Evolutionary conservation across 2,329 filamentous ascomycete genomes (phyloP).

Genomic region (Clonostachys sp.): DNA sequence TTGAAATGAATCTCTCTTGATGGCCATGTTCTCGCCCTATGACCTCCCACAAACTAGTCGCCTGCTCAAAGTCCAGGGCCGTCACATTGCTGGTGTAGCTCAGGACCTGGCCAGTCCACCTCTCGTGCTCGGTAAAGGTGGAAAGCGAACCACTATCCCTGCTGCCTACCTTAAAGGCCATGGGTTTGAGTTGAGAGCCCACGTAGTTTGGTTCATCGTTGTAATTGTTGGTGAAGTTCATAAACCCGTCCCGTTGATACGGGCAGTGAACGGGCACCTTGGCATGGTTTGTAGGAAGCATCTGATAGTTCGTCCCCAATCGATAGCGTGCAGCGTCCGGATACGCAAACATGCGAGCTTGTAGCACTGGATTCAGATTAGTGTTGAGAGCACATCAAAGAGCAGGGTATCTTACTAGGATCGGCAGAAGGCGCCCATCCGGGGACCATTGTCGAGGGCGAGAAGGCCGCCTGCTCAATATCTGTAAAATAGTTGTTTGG

Average conservation of each 20-base stretch:
- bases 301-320: conserved; percentile 46
- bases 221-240: conserved; percentile 14
- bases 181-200: conserved; percentile 11
- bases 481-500: conserved; percentile 46
- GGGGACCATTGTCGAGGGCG: conserved; percentile 42
- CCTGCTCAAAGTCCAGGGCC: conserved; percentile 45
- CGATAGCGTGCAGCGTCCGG: conserved; percentile 45
- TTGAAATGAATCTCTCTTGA: conserved; percentile 54
- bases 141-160: neutral
- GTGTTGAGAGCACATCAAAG: neutral
- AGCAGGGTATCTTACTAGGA: conserved; percentile 14
- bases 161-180: neutral
- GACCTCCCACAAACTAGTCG: conserved; percentile 41
- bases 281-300: conserved; percentile 29
- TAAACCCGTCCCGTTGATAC: conserved; percentile 13
- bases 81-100: conserved; percentile 38
- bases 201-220: conserved; percentile 16
- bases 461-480: conserved; percentile 46
- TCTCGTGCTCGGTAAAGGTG: neutral
- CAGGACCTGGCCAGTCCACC: conserved; percentile 12
- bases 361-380: conserved; percentile 22
- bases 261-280: conserved; percentile 8
- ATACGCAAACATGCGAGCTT: conserved; percentile 44
- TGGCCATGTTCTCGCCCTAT: conserved; percentile 45
- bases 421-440: conserved; percentile 43